A percentile compares a stretch with the other conserved stretches of the same genome.
Conservation (phyloP, 2,329 filamentous ascomycete species). For the Penicillium sp. region DNA sequence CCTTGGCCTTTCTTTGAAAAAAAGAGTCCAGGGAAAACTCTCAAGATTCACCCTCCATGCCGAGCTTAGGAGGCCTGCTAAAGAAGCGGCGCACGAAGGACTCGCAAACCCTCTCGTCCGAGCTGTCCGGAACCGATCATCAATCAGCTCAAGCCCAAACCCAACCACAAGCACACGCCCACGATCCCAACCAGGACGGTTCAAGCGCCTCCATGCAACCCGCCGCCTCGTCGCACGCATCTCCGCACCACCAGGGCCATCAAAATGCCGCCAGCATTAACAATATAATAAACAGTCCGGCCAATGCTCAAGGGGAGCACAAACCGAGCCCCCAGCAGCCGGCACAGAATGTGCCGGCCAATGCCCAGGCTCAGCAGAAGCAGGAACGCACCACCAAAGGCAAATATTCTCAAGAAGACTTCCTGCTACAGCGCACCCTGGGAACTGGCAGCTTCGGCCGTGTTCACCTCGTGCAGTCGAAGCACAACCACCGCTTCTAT, state of each 20-base stretch:
- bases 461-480: conserved; percentile 95
- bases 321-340: conserved; percentile 1
- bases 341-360: conserved; percentile 29
- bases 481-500: conserved; percentile 97
- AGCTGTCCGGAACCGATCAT: conserved; percentile 47
- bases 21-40: conserved; percentile 7
- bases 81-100: conserved; percentile 99
- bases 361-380: conserved; percentile 12
- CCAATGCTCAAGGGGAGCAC: conserved; percentile 26
- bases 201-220: conserved; percentile 43
- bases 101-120: conserved; percentile 60
- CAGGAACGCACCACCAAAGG: conserved; percentile 78
- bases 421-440: conserved; percentile 85
- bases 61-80: conserved; percentile 84
- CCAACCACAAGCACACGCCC: conserved; percentile 29
- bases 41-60: conserved; percentile 65
- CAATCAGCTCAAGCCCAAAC: conserved; percentile 27
- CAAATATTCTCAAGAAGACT: conserved; percentile 93
- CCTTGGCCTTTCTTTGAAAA: conserved; percentile 14
- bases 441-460: conserved; percentile 96
- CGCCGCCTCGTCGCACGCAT: conserved; percentile 41
- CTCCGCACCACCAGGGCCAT: conserved; percentile 51
- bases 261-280: conserved; percentile 75
- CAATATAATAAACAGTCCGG: conserved; percentile 75
- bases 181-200: conserved; percentile 27